A percentile compares a stretch with the other conserved stretches of the same genome.
Conservation (phyloP, 441 rosid genomes). For the Cnidoscolus chayamansa region DNA sequence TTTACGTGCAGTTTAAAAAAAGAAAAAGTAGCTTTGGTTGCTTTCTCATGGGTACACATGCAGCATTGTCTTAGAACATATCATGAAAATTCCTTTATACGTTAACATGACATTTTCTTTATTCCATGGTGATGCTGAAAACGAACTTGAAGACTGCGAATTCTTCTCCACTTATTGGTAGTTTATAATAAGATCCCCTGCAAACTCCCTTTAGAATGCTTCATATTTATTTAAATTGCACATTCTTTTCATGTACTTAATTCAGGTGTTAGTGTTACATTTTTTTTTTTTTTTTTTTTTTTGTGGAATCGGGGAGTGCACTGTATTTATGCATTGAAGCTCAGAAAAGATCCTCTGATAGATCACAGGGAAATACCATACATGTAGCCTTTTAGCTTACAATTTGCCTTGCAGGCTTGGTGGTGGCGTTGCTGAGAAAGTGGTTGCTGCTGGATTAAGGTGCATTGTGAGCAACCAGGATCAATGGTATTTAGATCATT, state of each 20-base stretch:
- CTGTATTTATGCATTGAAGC: background rate
- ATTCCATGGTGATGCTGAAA: slow-evolving; percentile 2
- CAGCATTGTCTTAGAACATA: background rate
- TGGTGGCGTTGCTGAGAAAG: slow-evolving; percentile 51
- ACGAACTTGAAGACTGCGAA: background rate
- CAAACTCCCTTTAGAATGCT: background rate
- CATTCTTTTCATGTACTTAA: slow-evolving; percentile 2
- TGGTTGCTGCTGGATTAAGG: slow-evolving; percentile 55
- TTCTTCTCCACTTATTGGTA: background rate
- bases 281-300: background rate
- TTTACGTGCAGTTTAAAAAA: background rate
- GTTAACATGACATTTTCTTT: background rate
- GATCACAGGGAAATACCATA: background rate
- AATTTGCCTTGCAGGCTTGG: slow-evolving; percentile 49
- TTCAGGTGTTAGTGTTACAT: background rate
- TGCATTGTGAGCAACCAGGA: slow-evolving; percentile 85
- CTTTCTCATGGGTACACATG: background rate
- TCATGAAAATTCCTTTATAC: background rate
- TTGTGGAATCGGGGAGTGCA: background rate
- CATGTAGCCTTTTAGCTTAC: background rate
- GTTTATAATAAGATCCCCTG: background rate
- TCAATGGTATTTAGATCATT: slow-evolving; percentile 66
- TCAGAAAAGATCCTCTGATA: background rate
- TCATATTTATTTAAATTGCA: background rate
- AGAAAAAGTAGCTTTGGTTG: background rate